phyloP scores from a whole-genome alignment of 2,329 filamentous ascomycete genomes.

The Ophiocordyceps polyrhachis-furcata region DNA sequence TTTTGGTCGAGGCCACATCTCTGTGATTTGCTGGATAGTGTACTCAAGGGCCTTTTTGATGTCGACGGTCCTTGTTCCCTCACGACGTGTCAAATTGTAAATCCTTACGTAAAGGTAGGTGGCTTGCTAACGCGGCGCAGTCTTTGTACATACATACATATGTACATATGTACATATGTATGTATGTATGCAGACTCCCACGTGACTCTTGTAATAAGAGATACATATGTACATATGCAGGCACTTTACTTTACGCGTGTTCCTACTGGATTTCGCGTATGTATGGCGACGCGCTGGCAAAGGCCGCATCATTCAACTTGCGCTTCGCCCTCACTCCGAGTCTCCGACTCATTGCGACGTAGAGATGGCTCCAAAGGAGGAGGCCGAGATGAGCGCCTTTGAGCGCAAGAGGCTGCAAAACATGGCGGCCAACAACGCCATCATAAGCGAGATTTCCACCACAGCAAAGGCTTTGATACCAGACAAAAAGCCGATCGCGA shows the following conservation, averaged over 20 bases:
- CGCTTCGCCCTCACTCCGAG: not conserved
- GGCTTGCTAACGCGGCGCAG: not conserved
- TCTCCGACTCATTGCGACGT: not conserved
- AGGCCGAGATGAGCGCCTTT: conserved; percentile 54
- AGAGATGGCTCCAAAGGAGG: conserved; percentile 26
- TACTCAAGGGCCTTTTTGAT: too few relatives aligned
- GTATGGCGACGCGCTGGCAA: not conserved
- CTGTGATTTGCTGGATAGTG: too few relatives aligned
- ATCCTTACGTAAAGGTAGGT: too few relatives aligned
- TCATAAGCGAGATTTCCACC: conserved; percentile 59
- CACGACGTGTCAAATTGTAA: too few relatives aligned
- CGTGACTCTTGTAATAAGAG: not conserved
- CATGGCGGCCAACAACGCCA: conserved; percentile 65
- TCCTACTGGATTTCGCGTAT: not conserved
- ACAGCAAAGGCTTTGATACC: conserved; percentile 53
- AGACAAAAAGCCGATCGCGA: conserved; percentile 27
- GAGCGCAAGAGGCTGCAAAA: conserved; percentile 73
- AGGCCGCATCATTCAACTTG: not conserved
- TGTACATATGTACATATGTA: too few relatives aligned
- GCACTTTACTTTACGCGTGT: conserved; percentile 1
- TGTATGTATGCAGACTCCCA: too few relatives aligned
- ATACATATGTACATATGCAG: not conserved
- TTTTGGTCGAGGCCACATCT: too few relatives aligned
- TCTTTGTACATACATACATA: too few relatives aligned
- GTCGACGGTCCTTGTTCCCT: too few relatives aligned